phyloP scores from a whole-genome alignment of 352 stramenopile species.

The Phytophthora quininea region DNA sequence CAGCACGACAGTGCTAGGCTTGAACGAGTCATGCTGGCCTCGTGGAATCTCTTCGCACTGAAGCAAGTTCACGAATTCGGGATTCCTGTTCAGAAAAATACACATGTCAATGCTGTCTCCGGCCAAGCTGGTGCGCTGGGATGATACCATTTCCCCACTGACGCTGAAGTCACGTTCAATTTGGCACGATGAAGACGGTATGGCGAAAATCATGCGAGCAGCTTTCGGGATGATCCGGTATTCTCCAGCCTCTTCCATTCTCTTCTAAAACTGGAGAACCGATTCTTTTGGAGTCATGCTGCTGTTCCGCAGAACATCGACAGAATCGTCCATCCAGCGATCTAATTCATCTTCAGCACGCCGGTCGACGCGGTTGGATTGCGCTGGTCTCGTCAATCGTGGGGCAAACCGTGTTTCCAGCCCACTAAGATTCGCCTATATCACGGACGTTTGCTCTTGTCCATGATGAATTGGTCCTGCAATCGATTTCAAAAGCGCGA shows the following conservation, averaged over 20 bases:
- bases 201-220: constrained; percentile 1
- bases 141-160: constrained; percentile 7
- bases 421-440: neutral
- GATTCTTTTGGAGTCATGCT: constrained; percentile 8
- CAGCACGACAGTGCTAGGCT: neutral
- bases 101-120: constrained; percentile 23
- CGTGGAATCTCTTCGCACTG: constrained; percentile 24
- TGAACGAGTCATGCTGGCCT: constrained; percentile 7
- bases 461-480: constrained; percentile 8
- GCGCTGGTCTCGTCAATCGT: neutral
- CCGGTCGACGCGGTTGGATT: neutral
- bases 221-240: constrained; percentile 19
- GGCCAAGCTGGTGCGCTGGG: constrained; percentile 9
- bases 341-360: constrained; percentile 18
- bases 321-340: constrained; percentile 10
- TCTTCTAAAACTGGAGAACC: constrained; percentile 20
- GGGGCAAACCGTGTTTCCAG: constrained; percentile 10
- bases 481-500: constrained; percentile 1
- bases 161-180: constrained; percentile 28
- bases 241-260: constrained; percentile 1
- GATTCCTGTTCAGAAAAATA: constrained; percentile 17
- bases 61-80: constrained; percentile 18
- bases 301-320: constrained; percentile 1
- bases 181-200: constrained; percentile 10
- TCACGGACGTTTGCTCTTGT: neutral